Evolutionary conservation across 495 filamentous ascomycete species (phyloP).

Genomic region (Daldinia childiae): DNA sequence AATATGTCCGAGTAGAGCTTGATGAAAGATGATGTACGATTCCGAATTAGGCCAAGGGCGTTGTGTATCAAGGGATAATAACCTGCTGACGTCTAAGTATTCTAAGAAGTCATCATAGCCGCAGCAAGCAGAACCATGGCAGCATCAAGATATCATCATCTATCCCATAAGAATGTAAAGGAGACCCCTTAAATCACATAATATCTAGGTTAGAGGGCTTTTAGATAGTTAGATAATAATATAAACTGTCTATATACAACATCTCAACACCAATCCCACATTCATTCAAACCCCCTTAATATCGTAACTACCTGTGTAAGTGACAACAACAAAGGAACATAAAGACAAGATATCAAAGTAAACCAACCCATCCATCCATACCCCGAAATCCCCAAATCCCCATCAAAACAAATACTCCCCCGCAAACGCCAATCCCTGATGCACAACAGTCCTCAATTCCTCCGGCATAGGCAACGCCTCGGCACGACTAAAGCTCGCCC

Average conservation of each 20-base stretch:
- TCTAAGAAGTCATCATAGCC: no score
- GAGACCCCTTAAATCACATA: no score
- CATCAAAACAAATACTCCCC: constrained; percentile 31
- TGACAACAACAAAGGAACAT: neutral
- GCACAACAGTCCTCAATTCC: constrained; percentile 39
- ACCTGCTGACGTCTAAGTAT: no score
- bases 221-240: no score
- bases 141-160: no score
- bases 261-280: no score
- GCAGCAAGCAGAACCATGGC: no score
- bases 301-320: no score
- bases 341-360: neutral
- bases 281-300: no score
- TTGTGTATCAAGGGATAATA: neutral
- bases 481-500: constrained; percentile 40
- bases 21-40: neutral
- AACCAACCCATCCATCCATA: neutral
- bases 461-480: constrained; percentile 38
- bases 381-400: neutral
- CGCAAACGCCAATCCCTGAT: constrained; percentile 43
- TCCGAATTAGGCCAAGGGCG: neutral
- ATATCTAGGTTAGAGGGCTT: no score
- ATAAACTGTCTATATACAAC: no score
- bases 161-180: no score
- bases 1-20: constrained; percentile 1